Conservation (phyloP, 129 eudicot genomes). For the Lactuca sativa region DNA sequence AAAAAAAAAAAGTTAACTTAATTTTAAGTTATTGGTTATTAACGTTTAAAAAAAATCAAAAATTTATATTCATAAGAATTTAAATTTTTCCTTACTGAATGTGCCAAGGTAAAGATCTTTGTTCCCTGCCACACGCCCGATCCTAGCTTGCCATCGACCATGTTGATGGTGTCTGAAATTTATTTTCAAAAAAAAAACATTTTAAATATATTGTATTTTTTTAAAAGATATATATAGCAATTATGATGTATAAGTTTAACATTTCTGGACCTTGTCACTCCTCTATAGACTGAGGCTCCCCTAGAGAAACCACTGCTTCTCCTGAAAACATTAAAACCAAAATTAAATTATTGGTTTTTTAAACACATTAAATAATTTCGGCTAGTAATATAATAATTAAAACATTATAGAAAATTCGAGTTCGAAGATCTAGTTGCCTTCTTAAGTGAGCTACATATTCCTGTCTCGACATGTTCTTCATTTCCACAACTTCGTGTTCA, state of each 20-base stretch:
- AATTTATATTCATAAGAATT: neutral
- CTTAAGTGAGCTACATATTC: conserved; percentile 95
- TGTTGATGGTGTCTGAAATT: conserved; percentile 83
- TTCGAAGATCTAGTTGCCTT: conserved; percentile 42
- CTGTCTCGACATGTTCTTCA: conserved; percentile 93
- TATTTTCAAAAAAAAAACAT: neutral
- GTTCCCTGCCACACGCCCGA: conserved; percentile 93
- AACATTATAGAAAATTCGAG: neutral
- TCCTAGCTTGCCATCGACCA: conserved; percentile 96
- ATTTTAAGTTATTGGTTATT: neutral
- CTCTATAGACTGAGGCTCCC: conserved; percentile 95
- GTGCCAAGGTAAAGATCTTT: conserved; percentile 91
- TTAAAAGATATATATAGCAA: conserved; percentile 1
- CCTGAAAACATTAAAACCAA: conserved; percentile 36
- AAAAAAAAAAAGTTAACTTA: neutral
- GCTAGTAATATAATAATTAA: neutral
- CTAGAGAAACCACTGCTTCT: conserved; percentile 97
- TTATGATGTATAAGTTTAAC: neutral
- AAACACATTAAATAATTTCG: neutral
- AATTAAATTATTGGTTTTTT: conserved; percentile 3
- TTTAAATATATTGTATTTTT: neutral
- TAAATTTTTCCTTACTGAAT: conserved; percentile 60
- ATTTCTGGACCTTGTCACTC: conserved; percentile 78
- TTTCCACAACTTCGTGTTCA: conserved; percentile 71
- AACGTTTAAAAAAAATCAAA: neutral